These are phyloP conservation scores for Narthecium ossifragum DNA, from an alignment of 106 monocot species.

Conservation along the genomic window DNA sequence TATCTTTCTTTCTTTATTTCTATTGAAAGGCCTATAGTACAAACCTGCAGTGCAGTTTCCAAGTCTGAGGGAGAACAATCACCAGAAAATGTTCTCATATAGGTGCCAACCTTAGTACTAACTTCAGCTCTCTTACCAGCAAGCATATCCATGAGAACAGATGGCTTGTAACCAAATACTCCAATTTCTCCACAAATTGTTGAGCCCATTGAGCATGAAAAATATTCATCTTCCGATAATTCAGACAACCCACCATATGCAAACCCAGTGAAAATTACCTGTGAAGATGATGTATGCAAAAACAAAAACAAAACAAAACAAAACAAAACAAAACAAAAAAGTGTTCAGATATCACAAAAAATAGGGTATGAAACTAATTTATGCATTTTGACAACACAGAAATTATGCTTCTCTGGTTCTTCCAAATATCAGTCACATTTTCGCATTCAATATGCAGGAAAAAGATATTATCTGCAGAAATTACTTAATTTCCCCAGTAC, in stretches of 20 bases:
- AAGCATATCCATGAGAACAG: constrained; percentile 98
- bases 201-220: constrained; percentile 97
- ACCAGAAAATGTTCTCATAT: constrained; percentile 95
- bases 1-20: too few species aligned
- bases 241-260: constrained; percentile 97
- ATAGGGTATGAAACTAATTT: too few species aligned
- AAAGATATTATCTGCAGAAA: too few species aligned
- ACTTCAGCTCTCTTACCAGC: constrained; percentile 99
- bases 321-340: neutral
- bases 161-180: constrained; percentile 94
- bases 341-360: neutral
- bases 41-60: constrained; percentile 98
- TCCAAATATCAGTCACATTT: too few species aligned
- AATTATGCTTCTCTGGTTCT: too few species aligned
- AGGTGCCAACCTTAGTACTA: constrained; percentile 82
- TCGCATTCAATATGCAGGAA: too few species aligned
- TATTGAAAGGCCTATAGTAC: neutral
- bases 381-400: too few species aligned
- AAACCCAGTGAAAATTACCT: constrained; percentile 98
- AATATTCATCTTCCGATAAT: constrained; percentile 87
- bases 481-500: too few species aligned
- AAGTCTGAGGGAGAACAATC: constrained; percentile 98
- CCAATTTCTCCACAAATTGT: constrained; percentile 96
- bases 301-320: neutral
- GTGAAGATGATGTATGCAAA: constrained; percentile 11